Evolutionary conservation across 768 basidiomycete genomes (phyloP).

Genomic region (Auriscalpium vulgare): DNA sequence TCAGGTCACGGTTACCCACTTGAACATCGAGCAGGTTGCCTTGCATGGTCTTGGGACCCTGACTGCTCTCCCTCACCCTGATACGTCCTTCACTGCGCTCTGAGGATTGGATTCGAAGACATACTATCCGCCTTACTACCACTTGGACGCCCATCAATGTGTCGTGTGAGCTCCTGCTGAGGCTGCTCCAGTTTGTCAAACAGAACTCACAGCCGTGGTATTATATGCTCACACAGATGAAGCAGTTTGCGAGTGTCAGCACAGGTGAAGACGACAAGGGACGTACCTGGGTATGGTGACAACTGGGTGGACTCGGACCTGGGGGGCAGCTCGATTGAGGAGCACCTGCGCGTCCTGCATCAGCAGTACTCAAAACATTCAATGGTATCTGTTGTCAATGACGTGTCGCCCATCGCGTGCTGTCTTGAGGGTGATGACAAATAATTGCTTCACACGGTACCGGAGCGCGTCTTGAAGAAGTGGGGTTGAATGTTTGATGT

Average conservation of each 20-base stretch:
- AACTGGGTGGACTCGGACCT: conserved; percentile 39
- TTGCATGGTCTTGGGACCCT: too few relatives aligned
- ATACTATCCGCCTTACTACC: too few relatives aligned
- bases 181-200: too few relatives aligned
- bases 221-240: conserved; percentile 59
- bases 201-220: conserved; percentile 80
- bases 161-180: too few relatives aligned
- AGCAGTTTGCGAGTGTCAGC: conserved; percentile 23
- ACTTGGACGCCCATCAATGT: too few relatives aligned
- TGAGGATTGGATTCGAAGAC: too few relatives aligned
- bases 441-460: conserved; percentile 29
- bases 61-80: too few relatives aligned
- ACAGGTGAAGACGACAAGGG: conserved; percentile 12
- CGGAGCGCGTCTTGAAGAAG: conserved; percentile 56
- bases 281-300: conserved; percentile 42
- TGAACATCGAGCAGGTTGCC: too few relatives aligned
- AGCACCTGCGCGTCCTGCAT: too few relatives aligned
- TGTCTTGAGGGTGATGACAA: conserved; percentile 33
- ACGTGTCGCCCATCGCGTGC: conserved; percentile 20
- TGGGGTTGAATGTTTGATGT: conserved; percentile 82
- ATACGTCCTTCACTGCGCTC: too few relatives aligned
- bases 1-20: too few relatives aligned
- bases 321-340: conserved; percentile 16
- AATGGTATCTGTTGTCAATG: not conserved
- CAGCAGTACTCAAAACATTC: too few relatives aligned